phyloP scores from a whole-genome alignment of 805 yeast species.

The Yamadazyma laniorum region DNA sequence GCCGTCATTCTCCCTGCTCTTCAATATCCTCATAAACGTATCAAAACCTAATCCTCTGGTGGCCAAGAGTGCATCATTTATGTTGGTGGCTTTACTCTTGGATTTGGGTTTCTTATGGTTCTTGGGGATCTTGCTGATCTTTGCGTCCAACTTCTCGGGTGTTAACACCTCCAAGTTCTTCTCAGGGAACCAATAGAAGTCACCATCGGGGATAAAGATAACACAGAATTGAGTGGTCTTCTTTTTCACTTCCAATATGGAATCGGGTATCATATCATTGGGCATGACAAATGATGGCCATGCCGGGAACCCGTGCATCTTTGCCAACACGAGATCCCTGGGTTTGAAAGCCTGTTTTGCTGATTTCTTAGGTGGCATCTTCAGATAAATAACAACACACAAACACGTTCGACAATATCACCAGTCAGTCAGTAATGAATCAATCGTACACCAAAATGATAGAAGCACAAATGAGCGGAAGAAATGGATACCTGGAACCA shows the following conservation, averaged over 20 bases:
- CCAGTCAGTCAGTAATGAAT: not conserved
- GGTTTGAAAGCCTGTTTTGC: slow-evolving; percentile 23
- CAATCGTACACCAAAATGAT: not conserved
- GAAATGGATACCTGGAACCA: too few relatives aligned
- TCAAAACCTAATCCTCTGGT: slow-evolving; percentile 38
- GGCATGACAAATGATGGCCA: slow-evolving; percentile 54
- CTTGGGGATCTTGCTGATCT: slow-evolving; percentile 18
- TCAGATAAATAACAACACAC: too few relatives aligned
- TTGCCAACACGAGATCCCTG: slow-evolving; percentile 43
- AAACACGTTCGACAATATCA: too few relatives aligned
- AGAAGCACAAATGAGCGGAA: not conserved
- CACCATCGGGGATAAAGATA: slow-evolving; percentile 47
- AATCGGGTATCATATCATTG: slow-evolving; percentile 31
- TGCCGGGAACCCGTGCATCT: slow-evolving; percentile 44
- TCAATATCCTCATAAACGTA: slow-evolving; percentile 31
- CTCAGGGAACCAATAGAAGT: slow-evolving; percentile 44
- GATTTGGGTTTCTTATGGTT: slow-evolving; percentile 13
- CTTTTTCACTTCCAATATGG: slow-evolving; percentile 35
- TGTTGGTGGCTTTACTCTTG: slow-evolving; percentile 26
- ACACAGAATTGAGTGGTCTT: slow-evolving; percentile 39
- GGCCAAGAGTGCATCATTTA: slow-evolving; percentile 38
- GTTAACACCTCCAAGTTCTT: slow-evolving; percentile 34
- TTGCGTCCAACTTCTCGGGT: slow-evolving; percentile 26
- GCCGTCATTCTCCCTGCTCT: slow-evolving; percentile 15
- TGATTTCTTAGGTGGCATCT: slow-evolving; percentile 36